A percentile compares a stretch with the other conserved stretches of the same genome.
Conservation (phyloP, 805 yeast genomes). For the Kodamaea restingae region DNA sequence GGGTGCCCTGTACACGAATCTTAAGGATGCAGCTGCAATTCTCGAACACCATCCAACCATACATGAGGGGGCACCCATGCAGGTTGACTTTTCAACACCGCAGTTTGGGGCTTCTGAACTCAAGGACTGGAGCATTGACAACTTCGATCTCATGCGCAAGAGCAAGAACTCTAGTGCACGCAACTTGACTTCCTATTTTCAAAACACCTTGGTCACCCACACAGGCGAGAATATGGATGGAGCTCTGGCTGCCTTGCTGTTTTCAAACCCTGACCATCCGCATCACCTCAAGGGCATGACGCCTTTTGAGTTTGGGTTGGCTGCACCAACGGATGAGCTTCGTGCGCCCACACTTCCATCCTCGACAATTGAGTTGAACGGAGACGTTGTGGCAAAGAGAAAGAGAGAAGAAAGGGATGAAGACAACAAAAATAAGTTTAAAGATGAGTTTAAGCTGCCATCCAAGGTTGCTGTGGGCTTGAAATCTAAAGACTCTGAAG, state of each 20-base stretch:
- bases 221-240: constrained; percentile 1
- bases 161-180: constrained; percentile 8
- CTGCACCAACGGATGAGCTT: constrained; percentile 4
- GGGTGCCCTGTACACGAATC: constrained; percentile 55
- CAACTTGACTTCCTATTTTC: constrained; percentile 14
- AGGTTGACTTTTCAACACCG: constrained; percentile 80
- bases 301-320: constrained; percentile 30
- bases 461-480: too few relatives aligned
- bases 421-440: too few relatives aligned
- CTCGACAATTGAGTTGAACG: constrained; percentile 2
- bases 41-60: constrained; percentile 21
- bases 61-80: constrained; percentile 42
- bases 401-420: constrained; percentile 2
- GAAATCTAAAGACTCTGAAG: too few relatives aligned
- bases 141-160: constrained; percentile 21
- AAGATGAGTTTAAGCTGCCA: too few relatives aligned
- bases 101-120: constrained; percentile 52
- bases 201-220: constrained; percentile 5
- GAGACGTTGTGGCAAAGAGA: constrained; percentile 1
- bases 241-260: constrained; percentile 19
- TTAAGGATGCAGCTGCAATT: constrained; percentile 39
- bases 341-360: constrained; percentile 8
- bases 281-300: constrained; percentile 40
- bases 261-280: constrained; percentile 35
- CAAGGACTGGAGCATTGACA: constrained; percentile 23